Evolutionary conservation across 1,139 yeast species (phyloP), one percentile per base, ranked within the genome.

Genomic region (Keqinozyma sinolaborantium): DNA sequence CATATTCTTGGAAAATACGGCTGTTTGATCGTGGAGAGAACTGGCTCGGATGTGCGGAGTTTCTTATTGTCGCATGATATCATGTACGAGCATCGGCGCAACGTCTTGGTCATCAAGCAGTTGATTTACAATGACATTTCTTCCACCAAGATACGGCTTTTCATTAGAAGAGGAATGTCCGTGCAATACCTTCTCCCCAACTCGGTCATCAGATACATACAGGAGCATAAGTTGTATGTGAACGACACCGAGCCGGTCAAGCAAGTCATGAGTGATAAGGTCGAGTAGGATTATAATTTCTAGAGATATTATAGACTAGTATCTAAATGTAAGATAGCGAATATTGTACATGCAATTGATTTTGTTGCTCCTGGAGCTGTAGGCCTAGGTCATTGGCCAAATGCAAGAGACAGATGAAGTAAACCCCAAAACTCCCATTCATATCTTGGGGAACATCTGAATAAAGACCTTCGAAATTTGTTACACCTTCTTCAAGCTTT

Each of bases 1-100:
- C 98, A 92, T 57, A 94, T 92, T 32, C 70, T 92, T 43, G 98
- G 98, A 18, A 80, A 85, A 41, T 92, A 92, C 56, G 98, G 99
- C 2, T 92, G 98, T 60, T 66, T 92, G 43, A 92, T 94, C 35
- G 96, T 92, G 14, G 99, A 92, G 65, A 73, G 99, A 49, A 90
- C 98, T 0, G 98, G 98, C 4, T 74, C 94, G 7, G 99, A 92
- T 58, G 98, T 94, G 28, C 75, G 97, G 52, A 80, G 90, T 28
- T 92, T 92, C 67, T 64, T 92, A 49, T 68, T 92, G 41, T 80
- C 92, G 37, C 98, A 92, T 60, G 98, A 92, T 55, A 84, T 92
- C 47, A 86, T 92, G 96, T 92, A 90, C 57, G 96, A 92, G 58
- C 97, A 92, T 56, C 71, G 97, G 34, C 76, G 94, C 48, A 94